Evolutionary conservation across 208 protist species (phyloP), one percentile per base, ranked within the genome.

Genomic region (Kentomonas sorsogonicus): DNA sequence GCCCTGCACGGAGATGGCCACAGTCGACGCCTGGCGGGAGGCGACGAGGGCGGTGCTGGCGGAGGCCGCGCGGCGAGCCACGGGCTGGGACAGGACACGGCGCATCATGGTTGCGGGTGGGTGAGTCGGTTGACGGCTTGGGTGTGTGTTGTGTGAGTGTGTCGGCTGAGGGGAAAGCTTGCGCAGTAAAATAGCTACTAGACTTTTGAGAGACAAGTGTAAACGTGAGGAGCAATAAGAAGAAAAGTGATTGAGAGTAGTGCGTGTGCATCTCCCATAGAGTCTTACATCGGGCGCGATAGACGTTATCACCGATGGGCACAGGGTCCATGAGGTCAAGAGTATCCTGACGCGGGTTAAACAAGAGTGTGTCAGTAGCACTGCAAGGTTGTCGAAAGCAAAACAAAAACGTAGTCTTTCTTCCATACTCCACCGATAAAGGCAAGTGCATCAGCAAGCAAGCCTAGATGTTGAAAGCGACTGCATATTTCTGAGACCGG

Each of bases 1-100:
- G 20, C 79, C 79, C 65, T 83, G 76, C 30, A 87, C 73, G 34
- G 79, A 82, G 63, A 87, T 81, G 50, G 75, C 73, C n/a, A 87
- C 74, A 13, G 79, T 83, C 38, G 79, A 82, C 44, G 73, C 74
- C 39, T 63, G 41, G 57, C 79, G 79, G 43, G 41, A 53, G n/a
- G 65, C 64, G 30, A 61, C 68, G 22, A 83, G 31, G 20, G 78
- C 67, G 46, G 66, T 62, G 51, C 59, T 61, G 30, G 69, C 59
- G 53, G 66, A 60, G 43, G 67, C 31, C 52, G 53, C 45, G 41
- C 62, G 70, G 38, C 62, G 57, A n/a, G 47, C 56, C 40, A 60
- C 64, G 53, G 70, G 75, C 43, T 60, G 60, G 27, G 64, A 29
- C 45, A 72, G 36, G 20, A 71, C 58, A 66, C 69, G 74, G 66